Conservation (phyloP, 2,329 filamentous ascomycete genomes). For the Cladophialophora psammophila region DNA sequence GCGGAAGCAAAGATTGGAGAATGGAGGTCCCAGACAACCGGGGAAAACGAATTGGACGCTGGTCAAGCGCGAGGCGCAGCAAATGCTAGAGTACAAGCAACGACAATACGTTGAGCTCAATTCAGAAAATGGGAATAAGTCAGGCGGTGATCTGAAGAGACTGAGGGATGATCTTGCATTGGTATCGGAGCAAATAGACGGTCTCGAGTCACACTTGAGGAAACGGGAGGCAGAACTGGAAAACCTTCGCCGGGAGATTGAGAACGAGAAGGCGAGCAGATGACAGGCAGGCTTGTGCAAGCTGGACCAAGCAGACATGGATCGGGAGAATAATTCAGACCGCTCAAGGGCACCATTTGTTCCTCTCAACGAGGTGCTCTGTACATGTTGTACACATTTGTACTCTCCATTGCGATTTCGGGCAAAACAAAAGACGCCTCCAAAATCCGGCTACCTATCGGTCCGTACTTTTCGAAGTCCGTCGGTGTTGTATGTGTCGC, state of each 20-base stretch:
- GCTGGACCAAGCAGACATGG: conserved; percentile 9
- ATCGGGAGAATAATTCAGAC: conserved; percentile 8
- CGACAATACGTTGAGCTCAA: conserved; percentile 71
- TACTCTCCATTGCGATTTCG: conserved; percentile 28
- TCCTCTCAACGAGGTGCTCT: conserved; percentile 21
- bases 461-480: conserved; percentile 41
- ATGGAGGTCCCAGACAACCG: conserved; percentile 31
- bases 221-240: conserved; percentile 77
- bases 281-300: conserved; percentile 26
- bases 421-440: conserved; percentile 13
- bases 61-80: conserved; percentile 92
- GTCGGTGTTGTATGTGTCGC: conserved; percentile 38
- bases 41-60: conserved; percentile 76
- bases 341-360: conserved; percentile 14
- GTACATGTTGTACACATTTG: conserved; percentile 36
- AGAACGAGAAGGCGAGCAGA: conserved; percentile 75
- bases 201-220: conserved; percentile 81
- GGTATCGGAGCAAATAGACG: conserved; percentile 93
- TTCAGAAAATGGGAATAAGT: conserved; percentile 70
- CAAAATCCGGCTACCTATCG: conserved; percentile 34
- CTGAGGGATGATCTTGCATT: conserved; percentile 85
- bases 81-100: conserved; percentile 93
- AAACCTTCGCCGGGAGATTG: conserved; percentile 80
- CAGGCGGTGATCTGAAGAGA: conserved; percentile 75
- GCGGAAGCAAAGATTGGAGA: conserved; percentile 49